Evolutionary conservation across 2,329 filamentous ascomycete species (phyloP).

Genomic region (Colletotrichum karsti): DNA sequence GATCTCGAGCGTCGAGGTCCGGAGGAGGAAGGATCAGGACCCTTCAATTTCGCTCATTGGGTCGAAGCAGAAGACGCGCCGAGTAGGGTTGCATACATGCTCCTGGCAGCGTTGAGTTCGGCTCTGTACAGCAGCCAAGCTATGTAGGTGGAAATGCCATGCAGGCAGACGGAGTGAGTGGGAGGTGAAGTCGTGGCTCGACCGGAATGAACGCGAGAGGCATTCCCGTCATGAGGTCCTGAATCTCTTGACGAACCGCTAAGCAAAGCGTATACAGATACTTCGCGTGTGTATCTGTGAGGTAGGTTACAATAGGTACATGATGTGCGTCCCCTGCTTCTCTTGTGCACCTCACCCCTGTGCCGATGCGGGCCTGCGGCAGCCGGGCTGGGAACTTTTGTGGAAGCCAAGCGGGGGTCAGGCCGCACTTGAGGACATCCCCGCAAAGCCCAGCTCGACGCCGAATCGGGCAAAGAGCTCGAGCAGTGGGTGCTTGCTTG

Average conservation of each 20-base stretch:
- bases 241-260: background rate
- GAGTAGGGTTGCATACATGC: conserved; percentile 26
- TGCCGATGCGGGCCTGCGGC: conserved; percentile 29
- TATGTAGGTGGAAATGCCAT: background rate
- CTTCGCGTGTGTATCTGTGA: background rate
- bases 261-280: background rate
- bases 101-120: background rate
- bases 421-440: conserved; percentile 14
- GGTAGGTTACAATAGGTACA: background rate
- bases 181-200: background rate
- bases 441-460: conserved; percentile 10
- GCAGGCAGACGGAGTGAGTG: background rate
- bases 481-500: conserved; percentile 2
- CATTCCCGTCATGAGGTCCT: background rate
- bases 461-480: conserved; percentile 27
- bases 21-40: conserved; percentile 1
- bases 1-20: conserved; percentile 11
- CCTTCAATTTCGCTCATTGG: conserved; percentile 7
- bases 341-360: conserved; percentile 2
- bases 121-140: background rate
- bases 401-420: conserved; percentile 27
- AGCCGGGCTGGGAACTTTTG: conserved; percentile 29
- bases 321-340: conserved; percentile 9
- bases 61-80: background rate
- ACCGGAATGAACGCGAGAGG: background rate